These are phyloP conservation scores for Curvularia sp. DNA, from an alignment of 2,329 filamentous ascomycete genomes.

Conservation along the genomic window DNA sequence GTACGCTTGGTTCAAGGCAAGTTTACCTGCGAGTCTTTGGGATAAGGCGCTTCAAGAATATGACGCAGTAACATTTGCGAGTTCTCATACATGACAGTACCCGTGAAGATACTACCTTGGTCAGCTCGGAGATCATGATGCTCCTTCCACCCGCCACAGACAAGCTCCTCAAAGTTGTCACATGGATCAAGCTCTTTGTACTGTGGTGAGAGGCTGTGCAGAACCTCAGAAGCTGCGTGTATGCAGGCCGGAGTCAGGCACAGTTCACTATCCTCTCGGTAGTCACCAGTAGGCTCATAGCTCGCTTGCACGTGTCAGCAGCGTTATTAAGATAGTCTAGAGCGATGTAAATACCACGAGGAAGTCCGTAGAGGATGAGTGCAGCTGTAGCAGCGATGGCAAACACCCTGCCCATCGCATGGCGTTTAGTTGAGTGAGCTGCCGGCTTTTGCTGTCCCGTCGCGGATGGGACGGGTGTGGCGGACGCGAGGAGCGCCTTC, in stretches of 20 bases:
- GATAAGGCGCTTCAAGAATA: slow-evolving; percentile 67
- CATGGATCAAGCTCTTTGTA: slow-evolving; percentile 71
- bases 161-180: slow-evolving; percentile 70
- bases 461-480: slow-evolving; percentile 12
- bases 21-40: slow-evolving; percentile 32
- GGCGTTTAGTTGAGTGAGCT: slow-evolving; percentile 23
- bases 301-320: slow-evolving; percentile 12
- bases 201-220: slow-evolving; percentile 67
- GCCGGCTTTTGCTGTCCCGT: slow-evolving; percentile 21
- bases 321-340: not conserved
- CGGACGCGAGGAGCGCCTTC: slow-evolving; percentile 30
- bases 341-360: slow-evolving; percentile 13
- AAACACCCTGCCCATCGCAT: slow-evolving; percentile 26
- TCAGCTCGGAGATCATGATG: slow-evolving; percentile 71
- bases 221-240: slow-evolving; percentile 67
- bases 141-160: slow-evolving; percentile 71
- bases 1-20: not conserved
- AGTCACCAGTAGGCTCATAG: slow-evolving; percentile 12
- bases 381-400: slow-evolving; percentile 27
- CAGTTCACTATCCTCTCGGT: slow-evolving; percentile 23
- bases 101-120: slow-evolving; percentile 66
- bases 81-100: slow-evolving; percentile 67
- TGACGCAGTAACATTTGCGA: slow-evolving; percentile 66
- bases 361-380: slow-evolving; percentile 30
- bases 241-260: slow-evolving; percentile 68